These are phyloP conservation scores for Posidonia oceanica DNA, from an alignment of 116 monocot genomes.

Conservation along the genomic window DNA sequence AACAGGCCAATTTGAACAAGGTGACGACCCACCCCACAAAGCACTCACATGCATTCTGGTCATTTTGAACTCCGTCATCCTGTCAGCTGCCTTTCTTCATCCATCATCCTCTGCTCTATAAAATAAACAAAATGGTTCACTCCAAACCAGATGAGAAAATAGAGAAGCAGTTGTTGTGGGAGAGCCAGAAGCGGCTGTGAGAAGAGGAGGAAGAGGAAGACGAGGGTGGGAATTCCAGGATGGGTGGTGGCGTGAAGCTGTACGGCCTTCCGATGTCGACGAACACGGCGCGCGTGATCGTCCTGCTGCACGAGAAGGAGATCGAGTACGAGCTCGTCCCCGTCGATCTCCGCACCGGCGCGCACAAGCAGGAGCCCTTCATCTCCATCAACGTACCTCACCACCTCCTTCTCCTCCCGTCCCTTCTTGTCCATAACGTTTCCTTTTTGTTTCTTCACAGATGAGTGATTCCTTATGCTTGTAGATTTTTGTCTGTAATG, in stretches of 20 bases:
- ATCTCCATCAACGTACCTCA: conserved; percentile 40
- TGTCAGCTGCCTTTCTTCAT: no score
- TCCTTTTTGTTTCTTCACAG: background rate
- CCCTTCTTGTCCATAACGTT: background rate
- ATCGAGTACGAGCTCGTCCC: conserved; percentile 41
- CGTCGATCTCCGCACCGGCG: conserved; percentile 45
- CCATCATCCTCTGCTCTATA: no score
- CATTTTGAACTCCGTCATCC: no score
- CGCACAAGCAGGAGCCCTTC: conserved; percentile 52
- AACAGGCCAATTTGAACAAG: no score
- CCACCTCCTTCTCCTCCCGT: background rate
- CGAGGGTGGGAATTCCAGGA: no score
- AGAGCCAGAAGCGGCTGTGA: no score
- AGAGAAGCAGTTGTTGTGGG: no score
- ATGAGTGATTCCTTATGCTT: background rate
- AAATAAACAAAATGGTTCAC: no score
- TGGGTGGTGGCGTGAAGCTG: conserved; percentile 34
- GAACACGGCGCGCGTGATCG: conserved; percentile 29
- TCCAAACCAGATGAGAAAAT: no score
- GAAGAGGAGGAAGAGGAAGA: no score
- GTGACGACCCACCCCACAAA: no score
- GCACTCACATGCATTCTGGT: no score
- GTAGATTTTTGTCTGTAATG: conserved; percentile 6
- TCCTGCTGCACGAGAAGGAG: conserved; percentile 41
- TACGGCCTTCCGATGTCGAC: conserved; percentile 43